phyloP scores from a whole-genome alignment of 2,329 filamentous ascomycete species.

The Paraphoma chrysanthemicola region DNA sequence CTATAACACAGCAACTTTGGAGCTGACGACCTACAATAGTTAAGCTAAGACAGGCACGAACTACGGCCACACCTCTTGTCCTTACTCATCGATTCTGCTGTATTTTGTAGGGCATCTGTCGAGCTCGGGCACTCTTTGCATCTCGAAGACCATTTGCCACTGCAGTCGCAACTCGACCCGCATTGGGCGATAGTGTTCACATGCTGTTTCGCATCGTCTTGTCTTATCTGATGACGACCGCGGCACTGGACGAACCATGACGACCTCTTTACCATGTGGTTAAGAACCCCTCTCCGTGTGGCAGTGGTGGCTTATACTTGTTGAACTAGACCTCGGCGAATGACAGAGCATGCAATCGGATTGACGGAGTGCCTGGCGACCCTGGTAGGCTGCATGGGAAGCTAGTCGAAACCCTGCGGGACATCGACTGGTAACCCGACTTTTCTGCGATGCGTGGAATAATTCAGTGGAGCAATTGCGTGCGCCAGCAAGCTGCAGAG shows the following conservation, averaged over 20 bases:
- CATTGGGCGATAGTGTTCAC: not conserved
- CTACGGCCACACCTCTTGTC: too few relatives aligned
- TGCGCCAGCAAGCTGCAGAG: not conserved
- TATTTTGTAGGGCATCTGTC: too few relatives aligned
- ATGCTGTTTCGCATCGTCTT: not conserved
- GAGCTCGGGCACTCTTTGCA: too few relatives aligned
- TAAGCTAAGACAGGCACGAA: too few relatives aligned
- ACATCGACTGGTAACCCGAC: not conserved
- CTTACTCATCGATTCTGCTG: too few relatives aligned
- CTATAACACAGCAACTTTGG: too few relatives aligned
- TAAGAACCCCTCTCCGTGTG: not conserved
- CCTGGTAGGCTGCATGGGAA: not conserved
- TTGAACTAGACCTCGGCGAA: slow-evolving; percentile 1
- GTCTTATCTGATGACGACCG: not conserved
- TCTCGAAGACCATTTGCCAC: not conserved
- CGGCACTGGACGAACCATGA: not conserved
- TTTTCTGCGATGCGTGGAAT: not conserved
- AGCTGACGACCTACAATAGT: too few relatives aligned
- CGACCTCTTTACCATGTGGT: not conserved
- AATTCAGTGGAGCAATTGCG: not conserved
- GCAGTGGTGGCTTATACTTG: not conserved
- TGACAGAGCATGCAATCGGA: not conserved
- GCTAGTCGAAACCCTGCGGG: slow-evolving; percentile 3
- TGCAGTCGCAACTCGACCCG: not conserved
- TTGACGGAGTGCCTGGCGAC: not conserved